These are phyloP conservation scores for Pythium utonaiense DNA, from an alignment of 352 stramenopile genomes.

Conservation along the genomic window DNA sequence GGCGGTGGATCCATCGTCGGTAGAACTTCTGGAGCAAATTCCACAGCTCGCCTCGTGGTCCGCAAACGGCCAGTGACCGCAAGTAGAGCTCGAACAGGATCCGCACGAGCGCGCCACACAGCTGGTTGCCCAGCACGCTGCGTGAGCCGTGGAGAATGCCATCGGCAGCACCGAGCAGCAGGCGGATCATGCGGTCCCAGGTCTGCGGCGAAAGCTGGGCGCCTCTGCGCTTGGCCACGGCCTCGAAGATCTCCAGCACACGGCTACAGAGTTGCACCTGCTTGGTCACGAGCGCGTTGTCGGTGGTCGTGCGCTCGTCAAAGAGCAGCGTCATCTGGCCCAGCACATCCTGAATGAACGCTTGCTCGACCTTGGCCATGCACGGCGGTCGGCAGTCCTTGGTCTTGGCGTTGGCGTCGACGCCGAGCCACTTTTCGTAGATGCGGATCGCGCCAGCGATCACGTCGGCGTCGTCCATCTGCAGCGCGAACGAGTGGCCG, in stretches of 20 bases:
- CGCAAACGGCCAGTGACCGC: conserved; percentile 64
- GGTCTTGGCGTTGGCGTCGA: conserved; percentile 41
- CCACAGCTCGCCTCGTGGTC: conserved; percentile 71
- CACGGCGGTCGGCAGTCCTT: conserved; percentile 58
- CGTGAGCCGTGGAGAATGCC: conserved; percentile 72
- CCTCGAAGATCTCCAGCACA: conserved; percentile 78
- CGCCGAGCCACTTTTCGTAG: conserved; percentile 80
- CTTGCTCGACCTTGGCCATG: conserved; percentile 82
- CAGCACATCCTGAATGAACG: conserved; percentile 84
- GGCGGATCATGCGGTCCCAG: conserved; percentile 79
- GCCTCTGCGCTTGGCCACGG: conserved; percentile 63
- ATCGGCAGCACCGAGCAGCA: conserved; percentile 74
- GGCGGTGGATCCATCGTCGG: conserved; percentile 81
- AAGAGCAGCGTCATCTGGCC: conserved; percentile 88
- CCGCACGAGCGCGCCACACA: conserved; percentile 72
- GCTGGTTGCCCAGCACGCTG: conserved; percentile 64
- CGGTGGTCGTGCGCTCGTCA: conserved; percentile 55
- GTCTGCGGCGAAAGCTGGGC: conserved; percentile 60
- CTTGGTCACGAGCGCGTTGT: conserved; percentile 47
- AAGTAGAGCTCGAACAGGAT: conserved; percentile 80
- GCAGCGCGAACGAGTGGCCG: conserved; percentile 79
- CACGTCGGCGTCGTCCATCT: conserved; percentile 82
- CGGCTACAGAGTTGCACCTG: conserved; percentile 71
- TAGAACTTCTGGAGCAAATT: conserved; percentile 85
- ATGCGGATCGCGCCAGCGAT: conserved; percentile 73